These are phyloP conservation scores for Colletotrichum higginsianum DNA, from an alignment of 2,329 filamentous ascomycete genomes.

Conservation along the genomic window DNA sequence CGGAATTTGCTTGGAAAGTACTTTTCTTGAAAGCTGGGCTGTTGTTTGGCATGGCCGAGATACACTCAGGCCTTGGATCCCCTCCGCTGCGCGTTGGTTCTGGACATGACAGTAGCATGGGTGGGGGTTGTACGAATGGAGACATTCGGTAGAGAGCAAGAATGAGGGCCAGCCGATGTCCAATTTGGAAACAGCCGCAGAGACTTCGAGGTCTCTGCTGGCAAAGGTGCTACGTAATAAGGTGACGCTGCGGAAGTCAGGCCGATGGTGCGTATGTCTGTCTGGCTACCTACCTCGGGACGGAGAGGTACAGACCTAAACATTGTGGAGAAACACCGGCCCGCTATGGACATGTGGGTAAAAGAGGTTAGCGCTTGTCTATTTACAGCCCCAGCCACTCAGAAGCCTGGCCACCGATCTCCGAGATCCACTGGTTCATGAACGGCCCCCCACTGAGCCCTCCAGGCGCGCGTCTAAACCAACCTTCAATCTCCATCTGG, in stretches of 20 bases:
- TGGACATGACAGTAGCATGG: background rate
- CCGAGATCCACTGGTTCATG: constrained; percentile 11
- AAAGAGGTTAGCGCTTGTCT: constrained; percentile 26
- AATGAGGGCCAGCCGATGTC: background rate
- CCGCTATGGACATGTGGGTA: constrained; percentile 24
- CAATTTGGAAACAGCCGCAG: too few species aligned
- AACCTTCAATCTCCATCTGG: constrained; percentile 33
- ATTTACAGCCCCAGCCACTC: constrained; percentile 37
- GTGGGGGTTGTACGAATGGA: background rate
- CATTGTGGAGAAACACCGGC: constrained; percentile 29
- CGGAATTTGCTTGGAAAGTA: background rate
- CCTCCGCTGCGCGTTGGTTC: background rate
- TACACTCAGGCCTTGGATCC: background rate
- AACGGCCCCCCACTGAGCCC: constrained; percentile 12
- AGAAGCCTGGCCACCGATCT: constrained; percentile 1
- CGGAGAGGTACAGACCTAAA: too few species aligned
- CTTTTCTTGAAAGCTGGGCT: background rate
- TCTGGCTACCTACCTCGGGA: too few species aligned
- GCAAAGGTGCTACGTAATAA: background rate
- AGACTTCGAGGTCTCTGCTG: background rate
- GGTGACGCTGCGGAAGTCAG: constrained; percentile 1
- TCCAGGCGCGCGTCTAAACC: constrained; percentile 43
- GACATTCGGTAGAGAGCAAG: background rate
- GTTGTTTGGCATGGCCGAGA: background rate
- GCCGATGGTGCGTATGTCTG: background rate